Conservation (phyloP, 768 basidiomycete species). For the Trametes gibbosa region DNA sequence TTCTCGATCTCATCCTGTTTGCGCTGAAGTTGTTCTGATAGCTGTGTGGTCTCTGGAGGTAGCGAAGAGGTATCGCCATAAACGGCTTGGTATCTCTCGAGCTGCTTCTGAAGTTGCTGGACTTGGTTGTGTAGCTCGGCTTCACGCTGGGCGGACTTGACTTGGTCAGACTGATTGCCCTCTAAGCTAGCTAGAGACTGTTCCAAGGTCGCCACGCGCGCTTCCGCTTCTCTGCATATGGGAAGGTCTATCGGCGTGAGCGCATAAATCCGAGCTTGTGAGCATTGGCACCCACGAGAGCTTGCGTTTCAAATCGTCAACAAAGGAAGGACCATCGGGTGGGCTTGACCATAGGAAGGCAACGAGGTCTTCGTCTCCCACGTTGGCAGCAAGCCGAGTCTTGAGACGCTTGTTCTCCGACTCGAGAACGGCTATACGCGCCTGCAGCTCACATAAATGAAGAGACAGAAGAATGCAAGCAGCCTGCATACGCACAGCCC, state of each 20-base stretch:
- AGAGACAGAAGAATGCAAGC: background rate
- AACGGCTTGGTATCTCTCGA: slow-evolving; percentile 60
- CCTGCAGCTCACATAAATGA: slow-evolving; percentile 38
- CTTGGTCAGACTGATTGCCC: slow-evolving; percentile 51
- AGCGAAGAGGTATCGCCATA: slow-evolving; percentile 56
- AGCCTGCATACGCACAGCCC: slow-evolving; percentile 39
- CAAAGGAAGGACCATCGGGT: slow-evolving; percentile 46
- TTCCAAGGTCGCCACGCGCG: slow-evolving; percentile 49
- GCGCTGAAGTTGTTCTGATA: slow-evolving; percentile 54
- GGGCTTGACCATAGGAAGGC: slow-evolving; percentile 62
- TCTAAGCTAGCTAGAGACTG: slow-evolving; percentile 45
- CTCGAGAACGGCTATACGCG: slow-evolving; percentile 66
- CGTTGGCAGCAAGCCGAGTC: slow-evolving; percentile 70
- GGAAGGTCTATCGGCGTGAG: background rate
- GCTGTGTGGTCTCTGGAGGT: slow-evolving; percentile 48
- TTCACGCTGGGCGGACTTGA: slow-evolving; percentile 48
- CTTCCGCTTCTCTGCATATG: slow-evolving; percentile 48
- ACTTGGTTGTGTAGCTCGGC: slow-evolving; percentile 50
- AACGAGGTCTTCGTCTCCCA: slow-evolving; percentile 70
- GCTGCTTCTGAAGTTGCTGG: slow-evolving; percentile 40
- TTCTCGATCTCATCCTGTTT: slow-evolving; percentile 69
- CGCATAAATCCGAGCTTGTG: background rate
- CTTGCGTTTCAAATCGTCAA: slow-evolving; percentile 51
- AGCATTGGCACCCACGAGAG: slow-evolving; percentile 45
- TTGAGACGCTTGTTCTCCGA: slow-evolving; percentile 75